These are phyloP conservation scores for Glebionis coronaria DNA, from an alignment of 129 eudicot species.

Conservation along the genomic window DNA sequence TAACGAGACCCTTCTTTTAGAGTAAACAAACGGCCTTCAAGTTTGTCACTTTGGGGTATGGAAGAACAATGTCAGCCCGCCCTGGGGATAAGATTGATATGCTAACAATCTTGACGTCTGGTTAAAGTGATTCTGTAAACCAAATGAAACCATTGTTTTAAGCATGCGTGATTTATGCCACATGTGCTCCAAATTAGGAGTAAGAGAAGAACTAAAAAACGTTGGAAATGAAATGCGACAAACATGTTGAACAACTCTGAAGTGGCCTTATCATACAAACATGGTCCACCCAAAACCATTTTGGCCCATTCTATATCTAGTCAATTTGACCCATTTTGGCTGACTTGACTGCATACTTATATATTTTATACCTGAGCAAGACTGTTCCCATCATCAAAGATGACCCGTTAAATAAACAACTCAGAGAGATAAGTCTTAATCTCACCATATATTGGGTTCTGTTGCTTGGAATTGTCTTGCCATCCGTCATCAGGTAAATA, in stretches of 20 bases:
- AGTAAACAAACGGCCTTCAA: conserved; percentile 66
- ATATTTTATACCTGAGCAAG: no score
- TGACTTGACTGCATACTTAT: no score
- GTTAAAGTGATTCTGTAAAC: conserved; percentile 51
- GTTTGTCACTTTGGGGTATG: conserved; percentile 55
- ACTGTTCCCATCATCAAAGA: no score
- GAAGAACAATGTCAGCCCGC: conserved; percentile 53
- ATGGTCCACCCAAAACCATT: background rate
- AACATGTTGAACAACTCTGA: background rate
- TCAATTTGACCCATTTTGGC: no score
- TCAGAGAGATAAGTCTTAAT: no score
- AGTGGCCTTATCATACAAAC: background rate
- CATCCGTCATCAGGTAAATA: no score
- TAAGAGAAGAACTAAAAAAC: background rate
- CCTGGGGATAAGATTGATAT: conserved; percentile 59
- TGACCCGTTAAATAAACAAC: no score
- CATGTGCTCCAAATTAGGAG: background rate
- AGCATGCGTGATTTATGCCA: conserved; percentile 7
- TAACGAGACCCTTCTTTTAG: conserved; percentile 66
- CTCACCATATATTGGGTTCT: no score
- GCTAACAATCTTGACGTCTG: conserved; percentile 70
- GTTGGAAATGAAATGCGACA: background rate
- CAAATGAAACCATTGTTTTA: conserved; percentile 12
- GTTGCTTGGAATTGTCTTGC: no score
- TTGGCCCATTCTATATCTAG: background rate